Conservation (phyloP, 23 red algal species). For the Gracilaria gracilis region DNA sequence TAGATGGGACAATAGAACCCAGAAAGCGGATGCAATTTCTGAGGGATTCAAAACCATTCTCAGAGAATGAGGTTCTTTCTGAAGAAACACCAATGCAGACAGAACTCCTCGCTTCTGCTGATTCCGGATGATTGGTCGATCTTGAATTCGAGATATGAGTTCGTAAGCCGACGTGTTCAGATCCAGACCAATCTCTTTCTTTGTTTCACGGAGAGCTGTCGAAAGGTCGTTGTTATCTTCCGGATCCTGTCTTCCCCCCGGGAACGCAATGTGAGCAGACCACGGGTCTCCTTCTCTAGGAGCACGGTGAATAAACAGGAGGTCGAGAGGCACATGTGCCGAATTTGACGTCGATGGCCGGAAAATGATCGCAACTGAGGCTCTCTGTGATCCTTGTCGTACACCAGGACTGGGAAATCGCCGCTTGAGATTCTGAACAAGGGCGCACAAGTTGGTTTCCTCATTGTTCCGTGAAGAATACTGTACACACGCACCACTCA, state of each 20-base stretch:
- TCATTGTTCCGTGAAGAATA: background rate
- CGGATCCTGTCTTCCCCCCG: slow-evolving; percentile 69
- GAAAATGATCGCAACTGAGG: slow-evolving; percentile 60
- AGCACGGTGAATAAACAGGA: slow-evolving; percentile 86
- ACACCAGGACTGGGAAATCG: slow-evolving; percentile 4
- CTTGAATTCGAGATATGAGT: slow-evolving; percentile 52
- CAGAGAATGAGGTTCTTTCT: background rate
- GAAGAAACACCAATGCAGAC: slow-evolving; percentile 71
- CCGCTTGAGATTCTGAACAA: background rate
- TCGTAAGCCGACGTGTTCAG: slow-evolving; percentile 35
- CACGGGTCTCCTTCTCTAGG: slow-evolving; percentile 80
- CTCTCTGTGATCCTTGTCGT: slow-evolving; percentile 24
- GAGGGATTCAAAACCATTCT: background rate
- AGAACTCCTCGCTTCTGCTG: slow-evolving; percentile 18
- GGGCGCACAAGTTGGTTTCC: background rate
- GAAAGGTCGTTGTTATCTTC: slow-evolving; percentile 68
- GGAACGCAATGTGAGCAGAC: slow-evolving; percentile 90
- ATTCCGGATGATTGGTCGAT: slow-evolving; percentile 19
- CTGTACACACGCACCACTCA: background rate
- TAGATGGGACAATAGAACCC: slow-evolving; percentile 46
- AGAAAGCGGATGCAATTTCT: slow-evolving; percentile 61
- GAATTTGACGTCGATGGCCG: slow-evolving; percentile 5
- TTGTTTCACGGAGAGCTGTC: slow-evolving; percentile 84
- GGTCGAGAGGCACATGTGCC: slow-evolving; percentile 12
- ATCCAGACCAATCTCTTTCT: slow-evolving; percentile 85